Evolutionary conservation across 345 rosid genomes (phyloP), one percentile per base, ranked within the genome.

Genomic region (Linum lewisii): DNA sequence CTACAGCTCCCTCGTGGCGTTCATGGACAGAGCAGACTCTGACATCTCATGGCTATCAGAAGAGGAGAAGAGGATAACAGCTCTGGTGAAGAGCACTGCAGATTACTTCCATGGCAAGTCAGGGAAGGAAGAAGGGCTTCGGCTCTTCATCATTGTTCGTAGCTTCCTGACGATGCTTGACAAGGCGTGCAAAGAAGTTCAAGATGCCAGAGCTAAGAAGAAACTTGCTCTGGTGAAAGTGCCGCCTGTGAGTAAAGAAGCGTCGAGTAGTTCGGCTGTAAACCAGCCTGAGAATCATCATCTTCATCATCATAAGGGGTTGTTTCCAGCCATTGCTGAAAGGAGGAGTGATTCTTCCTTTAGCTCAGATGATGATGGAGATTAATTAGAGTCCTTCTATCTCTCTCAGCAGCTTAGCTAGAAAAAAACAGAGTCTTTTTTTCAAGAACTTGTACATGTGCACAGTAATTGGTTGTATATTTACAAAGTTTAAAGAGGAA

Each of bases 131-230:
- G 98, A 88, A 78, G 98, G 98, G 22, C 47, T 86, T 36, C 85
- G 95, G 42, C 72, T 91, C 72, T 91, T 91, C 52, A 73, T 68
- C 21, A 81, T 83, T 16, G 85, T 88, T 4, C 76, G 90, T 0
- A 91, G 88, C 66, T 91, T 91, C 84, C 75, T 88, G 78, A 22
- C 77, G 9, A 88, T 84, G 87, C 50, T 91, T 63, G 98, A 86
- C 64, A 84, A 78, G 77, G 78, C 69, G 53, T 88, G 98, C 67
- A 84, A 62, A 73, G 78, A 88, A 59, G 74, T 86, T 38, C 75
- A 58, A 63, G 88, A 64, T 45, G 64, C 77, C 42, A 54, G 75
- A 54, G 68, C 69, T 14, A 73, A 54, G 51, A 82, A 71, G 57
- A 82, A 76, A 59, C 19, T 51, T 51, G 62, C 66, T 42, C 34